phyloP scores from a whole-genome alignment of 1,284 basidiomycete species.

The Pseudozyma sp. region DNA sequence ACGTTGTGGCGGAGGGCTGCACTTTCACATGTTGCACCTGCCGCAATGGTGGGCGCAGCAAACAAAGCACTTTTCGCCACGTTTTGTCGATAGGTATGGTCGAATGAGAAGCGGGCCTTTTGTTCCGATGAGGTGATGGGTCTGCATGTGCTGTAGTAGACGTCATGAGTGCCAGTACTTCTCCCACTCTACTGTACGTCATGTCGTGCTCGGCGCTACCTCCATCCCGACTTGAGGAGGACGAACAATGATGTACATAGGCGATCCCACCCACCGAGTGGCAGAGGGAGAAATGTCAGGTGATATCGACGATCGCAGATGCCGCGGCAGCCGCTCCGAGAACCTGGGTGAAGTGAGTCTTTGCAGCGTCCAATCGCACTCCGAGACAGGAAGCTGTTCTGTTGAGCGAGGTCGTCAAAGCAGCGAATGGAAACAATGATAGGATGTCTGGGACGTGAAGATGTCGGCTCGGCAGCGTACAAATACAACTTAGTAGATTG shows the following conservation, averaged over 20 bases:
- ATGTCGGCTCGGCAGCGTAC: too few species aligned
- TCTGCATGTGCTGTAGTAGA: neutral
- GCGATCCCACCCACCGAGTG: neutral
- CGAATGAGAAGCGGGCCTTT: neutral
- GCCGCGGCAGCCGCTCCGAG: too few species aligned
- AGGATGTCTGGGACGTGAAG: too few species aligned
- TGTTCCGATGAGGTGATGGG: neutral
- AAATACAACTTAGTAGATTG: too few species aligned
- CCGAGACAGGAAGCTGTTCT: too few species aligned
- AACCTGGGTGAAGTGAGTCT: too few species aligned
- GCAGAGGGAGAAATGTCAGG: neutral
- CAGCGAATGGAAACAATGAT: too few species aligned
- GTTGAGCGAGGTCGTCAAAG: too few species aligned
- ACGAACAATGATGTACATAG: slow-evolving; percentile 1
- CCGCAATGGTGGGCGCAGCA: slow-evolving; percentile 26
- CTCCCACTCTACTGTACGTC: slow-evolving; percentile 15
- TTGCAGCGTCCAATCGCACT: too few species aligned
- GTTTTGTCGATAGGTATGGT: slow-evolving; percentile 4
- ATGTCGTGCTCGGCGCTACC: slow-evolving; percentile 1
- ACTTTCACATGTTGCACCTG: neutral
- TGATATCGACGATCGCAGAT: neutral
- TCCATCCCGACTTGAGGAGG: slow-evolving; percentile 4
- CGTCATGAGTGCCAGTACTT: slow-evolving; percentile 2
- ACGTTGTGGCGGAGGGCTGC: neutral
- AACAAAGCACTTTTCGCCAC: slow-evolving; percentile 11